Evolutionary conservation across 1,139 yeast species (phyloP).

Genomic region (Kodamaea sp.): DNA sequence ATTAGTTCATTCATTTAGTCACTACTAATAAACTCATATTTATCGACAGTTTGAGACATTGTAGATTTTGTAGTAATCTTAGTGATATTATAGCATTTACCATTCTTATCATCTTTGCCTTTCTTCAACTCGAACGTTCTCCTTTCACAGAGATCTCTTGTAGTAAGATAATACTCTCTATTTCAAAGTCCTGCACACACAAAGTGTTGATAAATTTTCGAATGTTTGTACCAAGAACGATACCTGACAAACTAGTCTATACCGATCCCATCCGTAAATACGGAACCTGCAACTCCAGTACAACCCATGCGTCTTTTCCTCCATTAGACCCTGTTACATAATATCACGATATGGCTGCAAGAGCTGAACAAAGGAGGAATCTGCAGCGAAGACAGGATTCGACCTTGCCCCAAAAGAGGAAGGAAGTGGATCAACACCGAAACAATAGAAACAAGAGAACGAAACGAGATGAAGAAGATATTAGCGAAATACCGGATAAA

Average conservation of each 20-base stretch:
- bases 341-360: conserved; percentile 6
- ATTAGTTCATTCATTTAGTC: too few relatives aligned
- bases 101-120: too few relatives aligned
- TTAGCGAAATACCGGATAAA: conserved; percentile 7
- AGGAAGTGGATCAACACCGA: conserved; percentile 1
- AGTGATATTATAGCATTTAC: too few relatives aligned
- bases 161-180: too few relatives aligned
- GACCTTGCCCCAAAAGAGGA: conserved; percentile 8
- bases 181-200: not conserved
- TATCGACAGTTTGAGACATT: too few relatives aligned
- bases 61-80: too few relatives aligned
- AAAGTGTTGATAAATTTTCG: not conserved
- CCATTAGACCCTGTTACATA: not conserved
- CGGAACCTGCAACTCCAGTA: not conserved
- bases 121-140: too few relatives aligned
- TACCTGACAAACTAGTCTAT: not conserved
- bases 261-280: not conserved
- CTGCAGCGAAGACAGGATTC: conserved; percentile 4
- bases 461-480: conserved; percentile 1
- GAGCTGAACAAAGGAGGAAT: conserved; percentile 9
- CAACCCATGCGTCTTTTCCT: conserved; percentile 1
- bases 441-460: conserved; percentile 3
- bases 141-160: not conserved
- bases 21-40: too few relatives aligned
- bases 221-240: too few relatives aligned